These are phyloP conservation scores for Candida glaebosa DNA, from an alignment of 805 yeast genomes.

Conservation along the genomic window DNA sequence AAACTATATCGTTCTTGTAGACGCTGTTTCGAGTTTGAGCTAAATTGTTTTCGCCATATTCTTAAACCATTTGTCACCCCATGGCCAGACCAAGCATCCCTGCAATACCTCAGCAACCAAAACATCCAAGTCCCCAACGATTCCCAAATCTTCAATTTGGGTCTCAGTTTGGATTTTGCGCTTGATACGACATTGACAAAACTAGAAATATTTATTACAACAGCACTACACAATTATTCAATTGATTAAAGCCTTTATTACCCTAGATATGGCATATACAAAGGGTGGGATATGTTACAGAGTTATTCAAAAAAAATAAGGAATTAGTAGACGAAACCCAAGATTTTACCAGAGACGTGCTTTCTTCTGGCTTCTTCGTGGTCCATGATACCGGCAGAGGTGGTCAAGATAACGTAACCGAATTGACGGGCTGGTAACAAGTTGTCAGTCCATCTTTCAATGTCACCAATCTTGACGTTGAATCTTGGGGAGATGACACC, in stretches of 20 bases:
- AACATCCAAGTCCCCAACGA: too few relatives aligned
- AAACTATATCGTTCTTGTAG: too few relatives aligned
- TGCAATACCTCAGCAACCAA: too few relatives aligned
- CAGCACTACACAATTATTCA: not conserved
- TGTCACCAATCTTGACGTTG: constrained; percentile 91
- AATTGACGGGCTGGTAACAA: constrained; percentile 98
- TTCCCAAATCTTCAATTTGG: too few relatives aligned
- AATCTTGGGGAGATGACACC: constrained; percentile 99
- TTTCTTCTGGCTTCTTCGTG: constrained; percentile 99
- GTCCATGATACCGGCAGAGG: constrained; percentile 99
- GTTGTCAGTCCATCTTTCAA: constrained; percentile 98
- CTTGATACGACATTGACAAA: too few relatives aligned
- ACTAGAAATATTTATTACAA: not conserved
- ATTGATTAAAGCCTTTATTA: constrained; percentile 1
- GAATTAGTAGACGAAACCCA: constrained; percentile 89
- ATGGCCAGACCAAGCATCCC: too few relatives aligned
- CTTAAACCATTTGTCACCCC: too few relatives aligned
- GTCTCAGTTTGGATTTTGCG: not conserved
- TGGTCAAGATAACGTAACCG: constrained; percentile 95
- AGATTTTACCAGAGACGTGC: constrained; percentile 98
- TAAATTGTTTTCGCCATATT: too few relatives aligned
- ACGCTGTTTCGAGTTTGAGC: too few relatives aligned
- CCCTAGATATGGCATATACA: constrained; percentile 3
- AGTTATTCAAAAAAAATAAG: not conserved
- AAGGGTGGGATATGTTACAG: not conserved